Conservation (phyloP, 441 rosid genomes). For the Adansonia gregorii region DNA sequence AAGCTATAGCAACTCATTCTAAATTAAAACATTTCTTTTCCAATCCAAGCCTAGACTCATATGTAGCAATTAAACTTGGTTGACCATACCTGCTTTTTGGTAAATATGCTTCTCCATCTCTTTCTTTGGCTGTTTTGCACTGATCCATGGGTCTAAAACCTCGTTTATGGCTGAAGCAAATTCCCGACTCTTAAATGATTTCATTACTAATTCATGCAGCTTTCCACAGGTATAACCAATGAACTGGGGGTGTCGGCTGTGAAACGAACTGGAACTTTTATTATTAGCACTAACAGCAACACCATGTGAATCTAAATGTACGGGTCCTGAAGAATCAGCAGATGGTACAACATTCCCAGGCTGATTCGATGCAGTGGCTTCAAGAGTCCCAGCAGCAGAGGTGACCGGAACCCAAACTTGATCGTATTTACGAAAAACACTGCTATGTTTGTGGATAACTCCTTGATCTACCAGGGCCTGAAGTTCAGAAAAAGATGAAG, state of each 20-base stretch:
- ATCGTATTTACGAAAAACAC: slow-evolving; percentile 90
- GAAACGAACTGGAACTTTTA: slow-evolving; percentile 51
- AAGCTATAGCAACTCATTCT: slow-evolving; percentile 8
- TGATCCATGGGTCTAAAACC: slow-evolving; percentile 97
- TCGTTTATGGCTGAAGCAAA: slow-evolving; percentile 98
- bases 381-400: slow-evolving; percentile 50
- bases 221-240: slow-evolving; percentile 93
- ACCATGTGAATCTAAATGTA: slow-evolving; percentile 42
- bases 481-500: slow-evolving; percentile 72
- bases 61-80: slow-evolving; percentile 8
- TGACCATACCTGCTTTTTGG: slow-evolving; percentile 73
- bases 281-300: slow-evolving; percentile 36
- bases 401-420: slow-evolving; percentile 88
- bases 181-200: slow-evolving; percentile 93
- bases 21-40: neutral
- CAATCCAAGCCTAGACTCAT: neutral
- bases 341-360: slow-evolving; percentile 39
- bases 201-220: slow-evolving; percentile 97
- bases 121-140: slow-evolving; percentile 92
- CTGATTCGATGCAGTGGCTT: slow-evolving; percentile 42
- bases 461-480: slow-evolving; percentile 80
- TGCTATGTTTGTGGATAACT: slow-evolving; percentile 61
- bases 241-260: slow-evolving; percentile 85
- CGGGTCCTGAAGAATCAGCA: slow-evolving; percentile 46
- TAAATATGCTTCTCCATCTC: slow-evolving; percentile 78